These are phyloP conservation scores for Ormosia emarginata DNA, from an alignment of 306 rosid species.

Conservation along the genomic window DNA sequence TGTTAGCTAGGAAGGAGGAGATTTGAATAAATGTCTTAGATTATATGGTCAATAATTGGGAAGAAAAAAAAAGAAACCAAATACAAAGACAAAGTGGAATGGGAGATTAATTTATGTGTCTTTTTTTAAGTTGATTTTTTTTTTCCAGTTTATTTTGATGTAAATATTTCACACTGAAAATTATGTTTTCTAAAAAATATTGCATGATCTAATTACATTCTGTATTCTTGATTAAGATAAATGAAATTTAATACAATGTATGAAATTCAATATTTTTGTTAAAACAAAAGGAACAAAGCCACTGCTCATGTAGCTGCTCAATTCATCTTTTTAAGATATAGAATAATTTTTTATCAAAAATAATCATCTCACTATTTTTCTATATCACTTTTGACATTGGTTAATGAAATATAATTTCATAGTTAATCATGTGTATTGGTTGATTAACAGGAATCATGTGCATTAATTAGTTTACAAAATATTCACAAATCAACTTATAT, in stretches of 20 bases:
- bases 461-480: too few species aligned
- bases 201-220: neutral
- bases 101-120: neutral
- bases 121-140: neutral
- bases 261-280: neutral
- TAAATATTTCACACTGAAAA: neutral
- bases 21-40: neutral
- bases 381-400: too few species aligned
- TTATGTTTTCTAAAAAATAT: neutral
- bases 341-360: neutral
- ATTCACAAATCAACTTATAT: too few species aligned
- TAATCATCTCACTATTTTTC: too few species aligned
- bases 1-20: neutral
- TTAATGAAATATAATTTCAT: too few species aligned
- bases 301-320: neutral
- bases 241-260: neutral
- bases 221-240: neutral
- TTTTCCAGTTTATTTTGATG: neutral
- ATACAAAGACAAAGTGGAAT: neutral
- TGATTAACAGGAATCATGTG: too few species aligned
- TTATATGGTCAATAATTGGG: neutral
- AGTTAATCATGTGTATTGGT: too few species aligned
- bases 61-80: neutral
- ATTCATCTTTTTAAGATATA: neutral
- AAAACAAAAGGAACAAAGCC: neutral